phyloP scores from a whole-genome alignment of 176 grass and related monocot species.

The Stipa capillata region DNA sequence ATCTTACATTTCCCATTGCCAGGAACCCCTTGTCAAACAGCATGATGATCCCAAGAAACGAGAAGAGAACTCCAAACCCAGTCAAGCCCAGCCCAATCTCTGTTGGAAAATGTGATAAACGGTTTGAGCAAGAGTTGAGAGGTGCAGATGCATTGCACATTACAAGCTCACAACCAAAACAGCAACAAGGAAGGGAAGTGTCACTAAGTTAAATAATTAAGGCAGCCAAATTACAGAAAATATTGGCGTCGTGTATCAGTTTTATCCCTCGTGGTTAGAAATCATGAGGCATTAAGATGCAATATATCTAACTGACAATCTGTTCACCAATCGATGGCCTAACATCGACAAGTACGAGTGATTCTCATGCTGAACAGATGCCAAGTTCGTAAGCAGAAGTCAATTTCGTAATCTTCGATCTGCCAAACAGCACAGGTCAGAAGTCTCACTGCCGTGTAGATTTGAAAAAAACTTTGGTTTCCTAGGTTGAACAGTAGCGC shows the following conservation, averaged over 20 bases:
- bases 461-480: neutral
- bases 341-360: neutral
- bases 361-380: neutral
- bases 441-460: neutral
- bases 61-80: slow-evolving; percentile 81
- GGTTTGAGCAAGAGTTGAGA: neutral
- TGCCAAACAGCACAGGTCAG: neutral
- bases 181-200: neutral
- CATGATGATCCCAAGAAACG: slow-evolving; percentile 77
- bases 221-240: neutral
- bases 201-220: neutral
- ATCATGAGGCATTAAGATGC: neutral
- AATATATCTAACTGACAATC: neutral
- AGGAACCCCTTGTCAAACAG: slow-evolving; percentile 90
- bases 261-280: neutral
- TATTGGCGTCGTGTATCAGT: neutral
- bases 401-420: neutral
- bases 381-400: neutral
- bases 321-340: neutral
- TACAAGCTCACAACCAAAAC: too few species aligned
- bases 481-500: neutral
- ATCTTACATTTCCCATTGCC: slow-evolving; percentile 81
- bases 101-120: slow-evolving; percentile 7
- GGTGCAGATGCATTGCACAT: neutral
- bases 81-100: slow-evolving; percentile 81